phyloP scores from a whole-genome alignment of 129 eudicot species.

The Rutidosis leptorrhynchoides region DNA sequence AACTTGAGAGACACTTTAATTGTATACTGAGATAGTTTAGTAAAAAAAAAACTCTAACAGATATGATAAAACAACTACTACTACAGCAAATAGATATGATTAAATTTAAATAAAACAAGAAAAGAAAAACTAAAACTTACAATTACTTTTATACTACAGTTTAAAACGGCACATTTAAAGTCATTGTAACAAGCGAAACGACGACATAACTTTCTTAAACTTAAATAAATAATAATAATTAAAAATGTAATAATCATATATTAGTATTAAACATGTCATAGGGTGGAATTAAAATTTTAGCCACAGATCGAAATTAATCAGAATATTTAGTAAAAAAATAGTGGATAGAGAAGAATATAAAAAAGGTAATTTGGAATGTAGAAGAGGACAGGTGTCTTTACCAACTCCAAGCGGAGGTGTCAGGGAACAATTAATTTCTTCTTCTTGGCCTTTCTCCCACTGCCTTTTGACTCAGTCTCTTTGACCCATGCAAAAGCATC shows the following conservation, averaged over 20 bases:
- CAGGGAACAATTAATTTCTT: conserved; percentile 24
- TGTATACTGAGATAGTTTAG: no score
- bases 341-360: background rate
- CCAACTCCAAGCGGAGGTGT: conserved; percentile 27
- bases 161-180: no score
- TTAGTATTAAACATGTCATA: background rate
- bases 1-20: no score
- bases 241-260: background rate
- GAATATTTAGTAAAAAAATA: background rate
- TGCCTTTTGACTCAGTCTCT: conserved; percentile 14
- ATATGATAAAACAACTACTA: no score
- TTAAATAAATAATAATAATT: no score
- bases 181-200: no score
- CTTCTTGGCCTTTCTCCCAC: conserved; percentile 15
- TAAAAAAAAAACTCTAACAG: no score
- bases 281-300: background rate
- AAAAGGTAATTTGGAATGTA: background rate
- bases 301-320: no score
- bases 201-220: no score
- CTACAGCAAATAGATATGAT: no score
- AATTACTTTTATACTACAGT: no score
- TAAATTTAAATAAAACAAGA: background rate
- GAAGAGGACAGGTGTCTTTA: conserved; percentile 23
- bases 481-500: conserved; percentile 20
- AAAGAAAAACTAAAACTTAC: no score